A percentile compares a stretch with the other conserved stretches of the same genome.
These are phyloP conservation scores for Leishmania major DNA, from an alignment of 208 protist genomes.

Conservation along the genomic window DNA sequence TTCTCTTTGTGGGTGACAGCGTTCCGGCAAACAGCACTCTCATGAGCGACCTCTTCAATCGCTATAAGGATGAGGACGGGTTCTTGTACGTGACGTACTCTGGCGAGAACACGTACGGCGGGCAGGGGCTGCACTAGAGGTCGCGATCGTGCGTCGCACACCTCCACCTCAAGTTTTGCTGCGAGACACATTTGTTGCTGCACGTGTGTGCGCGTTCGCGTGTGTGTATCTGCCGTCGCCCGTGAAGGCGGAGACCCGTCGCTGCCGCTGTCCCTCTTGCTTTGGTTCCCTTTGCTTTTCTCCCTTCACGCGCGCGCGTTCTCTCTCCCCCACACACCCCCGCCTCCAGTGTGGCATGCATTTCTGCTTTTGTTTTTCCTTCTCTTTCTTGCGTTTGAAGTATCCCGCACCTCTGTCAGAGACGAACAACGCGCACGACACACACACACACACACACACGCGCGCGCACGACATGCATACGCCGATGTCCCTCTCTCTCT, in stretches of 20 bases:
- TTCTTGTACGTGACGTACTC: slow-evolving; percentile 91
- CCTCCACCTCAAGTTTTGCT: background rate
- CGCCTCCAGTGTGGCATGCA: background rate
- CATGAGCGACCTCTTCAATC: slow-evolving; percentile 82
- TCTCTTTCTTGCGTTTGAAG: background rate
- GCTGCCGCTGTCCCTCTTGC: background rate
- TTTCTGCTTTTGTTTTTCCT: background rate
- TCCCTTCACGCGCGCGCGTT: background rate
- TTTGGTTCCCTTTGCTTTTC: background rate
- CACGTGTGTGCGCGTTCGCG: background rate
- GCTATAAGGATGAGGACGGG: slow-evolving; percentile 94
- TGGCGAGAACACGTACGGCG: slow-evolving; percentile 92
- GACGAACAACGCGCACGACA: background rate
- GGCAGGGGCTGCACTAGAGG: background rate
- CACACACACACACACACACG: too few species aligned
- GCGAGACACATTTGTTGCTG: background rate
- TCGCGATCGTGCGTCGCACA: background rate
- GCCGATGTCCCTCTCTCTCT: background rate
- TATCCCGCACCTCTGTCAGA: background rate
- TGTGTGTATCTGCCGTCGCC: background rate
- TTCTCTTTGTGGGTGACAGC: slow-evolving; percentile 93
- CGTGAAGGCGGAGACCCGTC: background rate
- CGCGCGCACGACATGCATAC: background rate
- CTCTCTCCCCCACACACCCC: background rate
- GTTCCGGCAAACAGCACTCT: slow-evolving; percentile 80